A percentile compares a stretch with the other conserved stretches of the same genome.
Conservation (phyloP, 1,284 basidiomycete genomes). For the Naganishia cerealis region DNA sequence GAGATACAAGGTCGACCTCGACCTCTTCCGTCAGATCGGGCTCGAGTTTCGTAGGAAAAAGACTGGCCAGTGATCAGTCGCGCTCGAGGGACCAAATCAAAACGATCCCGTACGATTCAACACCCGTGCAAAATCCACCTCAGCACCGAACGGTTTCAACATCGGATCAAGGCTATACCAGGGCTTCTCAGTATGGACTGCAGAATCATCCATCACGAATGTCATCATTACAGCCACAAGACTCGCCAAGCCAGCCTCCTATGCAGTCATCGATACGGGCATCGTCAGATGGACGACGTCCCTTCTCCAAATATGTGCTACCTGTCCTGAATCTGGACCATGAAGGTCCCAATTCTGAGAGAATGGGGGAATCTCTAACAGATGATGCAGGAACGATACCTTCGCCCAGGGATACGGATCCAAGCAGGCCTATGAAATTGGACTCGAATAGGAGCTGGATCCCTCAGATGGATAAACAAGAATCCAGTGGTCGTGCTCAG, state of each 20-base stretch:
- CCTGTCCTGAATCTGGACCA: constrained; percentile 12
- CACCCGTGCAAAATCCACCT: constrained; percentile 8
- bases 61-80: constrained; percentile 4
- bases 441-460: constrained; percentile 6
- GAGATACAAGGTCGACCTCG: constrained; percentile 2
- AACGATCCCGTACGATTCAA: constrained; percentile 26
- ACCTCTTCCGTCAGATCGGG: constrained; percentile 7
- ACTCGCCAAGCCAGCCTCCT: too few relatives aligned
- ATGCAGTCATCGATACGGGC: background rate
- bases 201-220: background rate
- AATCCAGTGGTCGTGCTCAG: background rate
- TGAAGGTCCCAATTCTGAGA: background rate
- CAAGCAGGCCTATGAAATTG: background rate
- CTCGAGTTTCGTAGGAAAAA: constrained; percentile 13
- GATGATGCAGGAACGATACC: background rate
- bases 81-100: constrained; percentile 9
- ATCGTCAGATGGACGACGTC: background rate
- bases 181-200: background rate
- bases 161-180: background rate
- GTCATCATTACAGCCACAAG: background rate
- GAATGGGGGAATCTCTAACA: background rate
- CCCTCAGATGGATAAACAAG: background rate
- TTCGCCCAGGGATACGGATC: background rate
- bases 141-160: constrained; percentile 11
- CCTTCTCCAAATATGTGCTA: constrained; percentile 21